phyloP scores from a whole-genome alignment of 139 green algal genomes.

The Chara braunii region DNA sequence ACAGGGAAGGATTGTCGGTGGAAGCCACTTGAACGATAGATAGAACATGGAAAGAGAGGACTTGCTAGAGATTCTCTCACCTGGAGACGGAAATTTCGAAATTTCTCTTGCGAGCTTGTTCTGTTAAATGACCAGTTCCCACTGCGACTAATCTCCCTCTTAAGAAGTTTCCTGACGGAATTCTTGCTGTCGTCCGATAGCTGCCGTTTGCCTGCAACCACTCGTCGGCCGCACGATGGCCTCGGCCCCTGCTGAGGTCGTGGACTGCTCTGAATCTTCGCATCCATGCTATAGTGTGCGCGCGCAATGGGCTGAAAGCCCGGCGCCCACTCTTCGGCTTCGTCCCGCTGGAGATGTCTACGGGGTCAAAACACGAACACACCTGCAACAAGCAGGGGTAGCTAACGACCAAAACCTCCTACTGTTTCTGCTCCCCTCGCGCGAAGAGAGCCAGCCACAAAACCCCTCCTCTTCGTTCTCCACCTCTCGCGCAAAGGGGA shows the following conservation, averaged over 20 bases:
- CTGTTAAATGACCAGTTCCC: constrained; percentile 33
- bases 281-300: background rate
- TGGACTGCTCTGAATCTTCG: background rate
- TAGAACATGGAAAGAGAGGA: too few relatives aligned
- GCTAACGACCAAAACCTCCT: too few relatives aligned
- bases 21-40: background rate
- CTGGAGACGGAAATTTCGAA: constrained; percentile 29
- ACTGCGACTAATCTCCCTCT: constrained; percentile 9
- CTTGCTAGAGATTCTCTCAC: constrained; percentile 1
- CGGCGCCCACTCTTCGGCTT: too few relatives aligned
- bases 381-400: too few relatives aligned
- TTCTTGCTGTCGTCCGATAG: background rate
- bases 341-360: too few relatives aligned
- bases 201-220: background rate
- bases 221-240: too few relatives aligned
- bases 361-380: too few relatives aligned
- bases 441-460: too few relatives aligned
- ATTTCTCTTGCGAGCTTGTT: constrained; percentile 27
- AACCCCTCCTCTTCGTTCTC: too few relatives aligned
- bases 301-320: too few relatives aligned
- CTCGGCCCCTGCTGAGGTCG: background rate
- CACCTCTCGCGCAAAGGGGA: too few relatives aligned
- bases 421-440: too few relatives aligned
- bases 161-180: constrained; percentile 22
- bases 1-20: background rate